A percentile compares a stretch with the other conserved stretches of the same genome.
Evolutionary conservation across 2,329 filamentous ascomycete species (phyloP).

Genomic region (Whalleya microplaca): DNA sequence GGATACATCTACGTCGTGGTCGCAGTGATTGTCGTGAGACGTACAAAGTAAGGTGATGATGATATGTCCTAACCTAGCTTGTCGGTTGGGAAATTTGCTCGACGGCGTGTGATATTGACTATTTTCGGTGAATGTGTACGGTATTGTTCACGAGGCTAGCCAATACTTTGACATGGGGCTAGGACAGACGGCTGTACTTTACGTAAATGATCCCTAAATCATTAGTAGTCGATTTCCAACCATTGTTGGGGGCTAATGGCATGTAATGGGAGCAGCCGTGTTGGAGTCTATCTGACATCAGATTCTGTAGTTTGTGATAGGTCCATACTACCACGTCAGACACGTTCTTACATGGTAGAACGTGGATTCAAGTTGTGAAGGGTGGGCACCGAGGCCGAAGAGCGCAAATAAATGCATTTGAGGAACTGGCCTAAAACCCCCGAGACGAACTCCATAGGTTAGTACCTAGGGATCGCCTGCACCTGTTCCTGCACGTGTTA

Average conservation of each 20-base stretch:
- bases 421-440: too few relatives aligned
- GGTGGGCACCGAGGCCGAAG: neutral
- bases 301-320: neutral
- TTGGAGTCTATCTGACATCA: neutral
- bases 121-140: slow-evolving; percentile 22
- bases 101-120: slow-evolving; percentile 12
- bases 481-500: neutral
- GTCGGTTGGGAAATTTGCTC: slow-evolving; percentile 17
- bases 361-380: neutral
- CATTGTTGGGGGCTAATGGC: too few relatives aligned
- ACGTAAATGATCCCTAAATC: too few relatives aligned
- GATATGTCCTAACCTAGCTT: slow-evolving; percentile 16
- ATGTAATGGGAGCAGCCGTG: neutral
- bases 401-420: too few relatives aligned
- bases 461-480: neutral
- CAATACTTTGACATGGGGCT: too few relatives aligned
- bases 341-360: neutral
- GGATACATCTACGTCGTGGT: slow-evolving; percentile 10
- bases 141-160: neutral
- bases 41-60: slow-evolving; percentile 12
- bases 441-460: too few relatives aligned
- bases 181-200: too few relatives aligned
- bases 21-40: slow-evolving; percentile 14
- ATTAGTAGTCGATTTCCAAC: neutral
- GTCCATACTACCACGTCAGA: neutral